Evolutionary conservation across 371 early-diverging fungal genomes (phyloP), one percentile per base, ranked within the genome.

Genomic region (Apophysomyces elegans): DNA sequence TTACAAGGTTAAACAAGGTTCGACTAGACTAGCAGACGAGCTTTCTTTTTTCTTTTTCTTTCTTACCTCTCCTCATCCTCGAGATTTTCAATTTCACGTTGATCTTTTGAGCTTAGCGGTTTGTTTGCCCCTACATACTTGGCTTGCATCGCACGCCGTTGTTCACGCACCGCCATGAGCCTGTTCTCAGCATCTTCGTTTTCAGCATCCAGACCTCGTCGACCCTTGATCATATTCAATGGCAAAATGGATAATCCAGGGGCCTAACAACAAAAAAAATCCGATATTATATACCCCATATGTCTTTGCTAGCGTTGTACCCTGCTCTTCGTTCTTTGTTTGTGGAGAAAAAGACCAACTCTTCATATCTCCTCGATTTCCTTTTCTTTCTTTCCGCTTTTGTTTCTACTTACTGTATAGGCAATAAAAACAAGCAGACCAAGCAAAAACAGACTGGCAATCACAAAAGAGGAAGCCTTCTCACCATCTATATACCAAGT

Each of bases 211-310:
- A 83, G 50, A 7, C 67, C 58, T 38, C 69, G 63, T 32, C 75
- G 68, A 7, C 84, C 84, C 37, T 80, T 83, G 44, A 86, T 80
- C 69, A 86, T 56, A 59, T 65, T 67, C 14, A 88, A 62, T 0
- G 88, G 86, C 43, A 86, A 65, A 13, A 85, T 39, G 0, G 86
- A 82, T n/a, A 88, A 62, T 62, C 88, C 88, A 7, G 82, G 81
- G 18, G 87, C 87, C 86, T 85, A 45, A 46, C 32, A 26, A 26
- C 32, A 26, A 26, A 26, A 26, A 26, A 26, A 26, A 26, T 26
- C 3, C 32, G 32, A 1, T 26, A 26, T 26, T 26, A 26, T 26
- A 26, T 26, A 26, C 32, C 32, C 32, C 32, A 26, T 26, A 26
- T 26, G 32, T 26, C 32, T 26, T 26, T 2, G 32, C 32, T 2